Conservation (phyloP, 495 filamentous ascomycete genomes). For the Cercophora newfieldiana region DNA sequence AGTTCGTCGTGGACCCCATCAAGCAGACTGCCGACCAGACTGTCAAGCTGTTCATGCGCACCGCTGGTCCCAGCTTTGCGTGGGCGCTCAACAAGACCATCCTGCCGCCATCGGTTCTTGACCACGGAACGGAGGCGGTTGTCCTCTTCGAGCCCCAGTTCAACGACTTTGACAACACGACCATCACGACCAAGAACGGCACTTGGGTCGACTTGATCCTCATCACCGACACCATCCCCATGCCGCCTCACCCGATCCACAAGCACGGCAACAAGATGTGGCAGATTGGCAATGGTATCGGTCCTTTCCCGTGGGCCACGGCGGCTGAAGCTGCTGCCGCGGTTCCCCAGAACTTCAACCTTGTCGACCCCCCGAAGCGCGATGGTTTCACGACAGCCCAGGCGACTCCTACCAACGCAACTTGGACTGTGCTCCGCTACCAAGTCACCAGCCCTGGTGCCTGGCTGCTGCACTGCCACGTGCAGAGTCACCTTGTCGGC, state of each 20-base stretch:
- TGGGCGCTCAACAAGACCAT: constrained; percentile 49
- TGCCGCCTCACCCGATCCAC: constrained; percentile 59
- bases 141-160: constrained; percentile 22
- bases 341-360: constrained; percentile 54
- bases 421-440: constrained; percentile 58
- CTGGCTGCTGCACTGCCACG: constrained; percentile 63
- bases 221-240: constrained; percentile 35
- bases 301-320: constrained; percentile 49
- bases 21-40: constrained; percentile 42
- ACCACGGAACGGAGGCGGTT: constrained; percentile 10
- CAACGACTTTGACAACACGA: constrained; percentile 37
- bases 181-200: constrained; percentile 48
- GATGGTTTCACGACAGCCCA: constrained; percentile 51
- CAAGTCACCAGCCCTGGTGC: constrained; percentile 60
- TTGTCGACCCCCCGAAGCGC: constrained; percentile 52
- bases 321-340: constrained; percentile 53
- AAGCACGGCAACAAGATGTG: constrained; percentile 64
- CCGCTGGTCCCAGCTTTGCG: constrained; percentile 42
- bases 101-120: constrained; percentile 16
- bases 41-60: constrained; percentile 42
- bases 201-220: constrained; percentile 61
- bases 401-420: constrained; percentile 30
- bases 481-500: constrained; percentile 56
- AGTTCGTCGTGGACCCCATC: constrained; percentile 42
- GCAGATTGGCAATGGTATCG: constrained; percentile 53